Evolutionary conservation across 2,329 filamentous ascomycete genomes (phyloP), one percentile per base, ranked within the genome.

Genomic region (Teratosphaeria epicoccoides): DNA sequence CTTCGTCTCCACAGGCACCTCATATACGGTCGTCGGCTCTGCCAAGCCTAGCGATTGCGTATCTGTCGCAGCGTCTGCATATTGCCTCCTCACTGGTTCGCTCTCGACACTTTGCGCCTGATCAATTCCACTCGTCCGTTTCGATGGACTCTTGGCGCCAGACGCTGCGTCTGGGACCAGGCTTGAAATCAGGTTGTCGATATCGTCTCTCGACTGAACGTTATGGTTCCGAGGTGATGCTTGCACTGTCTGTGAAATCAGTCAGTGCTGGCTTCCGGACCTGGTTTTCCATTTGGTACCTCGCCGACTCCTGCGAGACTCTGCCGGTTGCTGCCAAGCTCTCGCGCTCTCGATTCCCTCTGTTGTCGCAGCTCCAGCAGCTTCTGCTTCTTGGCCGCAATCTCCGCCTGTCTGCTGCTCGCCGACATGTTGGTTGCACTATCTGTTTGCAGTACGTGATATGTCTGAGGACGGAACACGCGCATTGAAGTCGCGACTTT

Each of bases 361-460:
- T 96, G 89, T 56, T 87, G 82, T 75, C 95, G 96, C 59, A 98
- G 80, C 78, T 97, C 93, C 47, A 88, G 90, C 63, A 98, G 88
- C 77, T 93, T 96, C 57, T 90, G 91, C 76, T 88, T 91, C 75
- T 98, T 98, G 61, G 89, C 90, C 63, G 93, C 76, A 61, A 98
- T 95, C 76, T 98, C 93, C 76, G 95, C 89, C 75, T 88, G 86
- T 63, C 90, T 85, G 77, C 90, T 75, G 65, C 63, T 25, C 66
- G 66, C 62, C 26, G 66, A 66, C 63, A 66, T 66, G 20, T 14
- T 51, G 40, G 24, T 9, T 22, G 2, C 20, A 9, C 20, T 40
- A 17, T 40, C 3, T 20, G 9, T 20, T 14, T 33, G 46, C 6
- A 37, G 5, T 33, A 17, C 46, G 17, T 37, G 17, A 14, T 33